Percentiles rank a stretch among this genome's conserved stretches.
Evolutionary conservation across 768 basidiomycete species (phyloP).

Genomic region (Coprinellus micaceus): DNA sequence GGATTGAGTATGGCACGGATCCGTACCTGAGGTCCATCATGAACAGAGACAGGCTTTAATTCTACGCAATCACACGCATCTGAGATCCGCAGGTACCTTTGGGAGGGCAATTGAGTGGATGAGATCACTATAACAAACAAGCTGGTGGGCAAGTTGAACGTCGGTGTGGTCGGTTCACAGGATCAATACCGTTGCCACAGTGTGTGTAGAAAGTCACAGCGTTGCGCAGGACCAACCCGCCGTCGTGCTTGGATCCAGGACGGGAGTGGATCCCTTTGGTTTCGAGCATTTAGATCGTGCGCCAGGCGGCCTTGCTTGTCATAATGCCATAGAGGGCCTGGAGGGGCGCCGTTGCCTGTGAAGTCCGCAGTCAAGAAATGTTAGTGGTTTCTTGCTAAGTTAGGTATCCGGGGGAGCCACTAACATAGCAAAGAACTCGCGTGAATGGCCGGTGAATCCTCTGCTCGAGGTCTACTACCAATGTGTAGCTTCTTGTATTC

Average conservation of each 20-base stretch:
- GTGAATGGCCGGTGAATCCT: constrained; percentile 2
- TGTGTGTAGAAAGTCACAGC: neutral
- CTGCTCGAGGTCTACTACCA: neutral
- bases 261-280: constrained; percentile 26
- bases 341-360: no score
- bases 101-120: constrained; percentile 23
- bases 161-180: constrained; percentile 14
- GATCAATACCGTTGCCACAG: constrained; percentile 17
- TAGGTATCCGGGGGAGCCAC: no score
- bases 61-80: constrained; percentile 36
- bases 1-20: constrained; percentile 29
- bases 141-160: neutral
- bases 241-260: neutral
- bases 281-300: constrained; percentile 9
- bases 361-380: no score
- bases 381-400: no score
- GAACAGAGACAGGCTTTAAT: constrained; percentile 32
- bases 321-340: neutral
- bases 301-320: neutral
- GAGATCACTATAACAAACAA: no score
- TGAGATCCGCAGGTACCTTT: constrained; percentile 34
- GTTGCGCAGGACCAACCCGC: neutral
- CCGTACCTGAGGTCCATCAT: constrained; percentile 34
- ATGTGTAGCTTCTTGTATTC: constrained; percentile 2
- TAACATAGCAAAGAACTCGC: neutral